Evolutionary conservation across 2,329 filamentous ascomycete genomes (phyloP).

Genomic region (Colletotrichum cereale): DNA sequence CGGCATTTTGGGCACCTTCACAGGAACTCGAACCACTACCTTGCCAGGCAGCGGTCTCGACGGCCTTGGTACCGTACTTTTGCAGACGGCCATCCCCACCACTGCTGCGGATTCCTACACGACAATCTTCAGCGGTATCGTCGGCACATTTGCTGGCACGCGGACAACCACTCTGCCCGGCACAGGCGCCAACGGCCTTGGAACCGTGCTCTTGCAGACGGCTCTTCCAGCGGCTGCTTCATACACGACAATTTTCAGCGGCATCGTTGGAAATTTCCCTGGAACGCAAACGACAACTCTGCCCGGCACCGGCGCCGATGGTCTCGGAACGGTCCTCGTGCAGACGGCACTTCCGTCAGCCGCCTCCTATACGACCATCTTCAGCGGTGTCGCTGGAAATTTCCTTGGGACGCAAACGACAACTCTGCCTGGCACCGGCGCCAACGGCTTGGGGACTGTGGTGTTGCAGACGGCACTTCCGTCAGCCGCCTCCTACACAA

Average conservation of each 20-base stretch:
- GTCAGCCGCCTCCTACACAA: constrained; percentile 10
- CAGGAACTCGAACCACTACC: not conserved
- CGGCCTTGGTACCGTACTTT: not conserved
- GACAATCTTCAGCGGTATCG: constrained; percentile 10
- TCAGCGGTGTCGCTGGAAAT: constrained; percentile 12
- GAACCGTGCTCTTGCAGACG: constrained; percentile 21
- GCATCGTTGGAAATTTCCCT: constrained; percentile 19
- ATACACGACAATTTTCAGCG: constrained; percentile 13
- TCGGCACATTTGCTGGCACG: constrained; percentile 6
- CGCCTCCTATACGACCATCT: constrained; percentile 14
- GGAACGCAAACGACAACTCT: constrained; percentile 21
- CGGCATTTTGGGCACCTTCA: not conserved
- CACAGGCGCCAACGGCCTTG: not conserved
- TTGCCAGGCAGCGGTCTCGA: not conserved
- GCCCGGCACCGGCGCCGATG: not conserved
- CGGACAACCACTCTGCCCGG: constrained; percentile 3
- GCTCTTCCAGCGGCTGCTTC: constrained; percentile 6
- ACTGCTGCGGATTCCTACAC: not conserved
- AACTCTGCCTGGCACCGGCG: constrained; percentile 4
- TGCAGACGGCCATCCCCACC: constrained; percentile 13
- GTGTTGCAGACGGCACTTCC: constrained; percentile 24
- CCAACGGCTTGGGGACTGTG: constrained; percentile 10
- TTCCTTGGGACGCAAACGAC: constrained; percentile 20
- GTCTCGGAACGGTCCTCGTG: constrained; percentile 6
- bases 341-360: constrained; percentile 18